Evolutionary conservation across 805 yeast species (phyloP).

Genomic region (Crinitomyces ghanaensis): DNA sequence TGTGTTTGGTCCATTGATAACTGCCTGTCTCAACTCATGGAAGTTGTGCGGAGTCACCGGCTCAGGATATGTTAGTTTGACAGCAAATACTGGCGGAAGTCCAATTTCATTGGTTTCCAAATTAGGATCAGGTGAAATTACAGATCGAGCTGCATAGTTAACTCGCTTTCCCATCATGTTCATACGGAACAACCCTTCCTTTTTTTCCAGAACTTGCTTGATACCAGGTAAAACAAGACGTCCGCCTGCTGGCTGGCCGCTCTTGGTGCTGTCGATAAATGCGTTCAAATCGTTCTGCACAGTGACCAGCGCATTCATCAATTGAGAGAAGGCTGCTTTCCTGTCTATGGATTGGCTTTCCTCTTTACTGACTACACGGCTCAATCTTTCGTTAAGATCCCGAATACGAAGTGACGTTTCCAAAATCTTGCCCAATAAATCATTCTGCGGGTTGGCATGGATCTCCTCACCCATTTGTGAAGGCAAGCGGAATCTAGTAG

Average conservation of each 20-base stretch:
- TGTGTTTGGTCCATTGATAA: conserved; percentile 90
- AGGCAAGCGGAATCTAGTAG: conserved; percentile 95
- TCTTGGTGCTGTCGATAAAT: conserved; percentile 83
- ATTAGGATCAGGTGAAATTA: conserved; percentile 97
- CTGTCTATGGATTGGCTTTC: too few relatives aligned
- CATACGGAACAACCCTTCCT: conserved; percentile 95
- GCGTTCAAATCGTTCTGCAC: conserved; percentile 92
- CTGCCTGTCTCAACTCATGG: conserved; percentile 84
- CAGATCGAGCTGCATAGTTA: conserved; percentile 97
- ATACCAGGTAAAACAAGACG: conserved; percentile 84
- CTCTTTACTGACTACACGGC: conserved; percentile 46
- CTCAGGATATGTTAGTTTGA: conserved; percentile 91
- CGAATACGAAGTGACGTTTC: conserved; percentile 73
- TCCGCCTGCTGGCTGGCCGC: conserved; percentile 58
- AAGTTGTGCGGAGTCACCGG: conserved; percentile 92
- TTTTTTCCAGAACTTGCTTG: conserved; percentile 94
- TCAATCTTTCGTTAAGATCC: conserved; percentile 78
- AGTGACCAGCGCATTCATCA: conserved; percentile 93
- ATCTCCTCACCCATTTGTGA: conserved; percentile 92
- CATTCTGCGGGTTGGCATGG: conserved; percentile 91
- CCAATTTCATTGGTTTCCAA: conserved; percentile 97
- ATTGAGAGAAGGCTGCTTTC: conserved; percentile 67
- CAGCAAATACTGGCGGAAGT: conserved; percentile 97
- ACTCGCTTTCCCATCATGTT: conserved; percentile 99
- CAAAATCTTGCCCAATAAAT: conserved; percentile 66